Conservation (phyloP, 805 yeast genomes). For the Clavispora santaluciae region DNA sequence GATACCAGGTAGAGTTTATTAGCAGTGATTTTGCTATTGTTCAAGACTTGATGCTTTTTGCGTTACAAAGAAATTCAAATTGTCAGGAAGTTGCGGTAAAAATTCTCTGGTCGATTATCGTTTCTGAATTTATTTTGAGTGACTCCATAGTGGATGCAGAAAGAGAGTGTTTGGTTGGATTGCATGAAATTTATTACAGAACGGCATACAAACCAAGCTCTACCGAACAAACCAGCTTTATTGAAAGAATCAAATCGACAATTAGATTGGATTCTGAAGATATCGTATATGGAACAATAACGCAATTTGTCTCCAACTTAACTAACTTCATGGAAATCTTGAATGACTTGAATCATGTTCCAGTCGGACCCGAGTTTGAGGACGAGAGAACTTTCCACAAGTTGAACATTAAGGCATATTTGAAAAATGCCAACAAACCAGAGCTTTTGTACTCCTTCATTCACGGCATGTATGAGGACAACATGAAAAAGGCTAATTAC, state of each 20-base stretch:
- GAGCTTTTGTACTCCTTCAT: slow-evolving; percentile 77
- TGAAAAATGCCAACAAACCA: slow-evolving; percentile 73
- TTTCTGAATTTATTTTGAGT: slow-evolving; percentile 59
- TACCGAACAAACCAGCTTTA: slow-evolving; percentile 50
- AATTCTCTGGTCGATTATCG: slow-evolving; percentile 65
- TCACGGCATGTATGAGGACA: slow-evolving; percentile 65
- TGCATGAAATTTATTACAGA: slow-evolving; percentile 59
- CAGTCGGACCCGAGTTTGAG: slow-evolving; percentile 77
- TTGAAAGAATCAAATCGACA: slow-evolving; percentile 44
- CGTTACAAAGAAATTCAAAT: slow-evolving; percentile 58
- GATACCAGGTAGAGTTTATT: slow-evolving; percentile 64
- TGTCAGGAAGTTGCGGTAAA: slow-evolving; percentile 62
- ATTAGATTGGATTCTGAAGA: slow-evolving; percentile 59
- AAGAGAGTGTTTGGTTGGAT: slow-evolving; percentile 55
- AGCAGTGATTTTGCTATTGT: slow-evolving; percentile 54
- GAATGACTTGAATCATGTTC: slow-evolving; percentile 66
- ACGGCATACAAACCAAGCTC: slow-evolving; percentile 52
- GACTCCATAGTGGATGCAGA: slow-evolving; percentile 58
- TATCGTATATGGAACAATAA: slow-evolving; percentile 49
- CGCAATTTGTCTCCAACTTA: slow-evolving; percentile 48
- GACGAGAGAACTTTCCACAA: slow-evolving; percentile 82
- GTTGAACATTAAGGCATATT: slow-evolving; percentile 68
- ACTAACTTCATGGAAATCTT: slow-evolving; percentile 60
- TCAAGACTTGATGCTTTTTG: slow-evolving; percentile 59
- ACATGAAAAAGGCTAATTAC: slow-evolving; percentile 53